Percentiles rank a stretch among this genome's conserved stretches.
phyloP scores from a whole-genome alignment of 768 basidiomycete species.

The Phanerodontia chrysosporium region DNA sequence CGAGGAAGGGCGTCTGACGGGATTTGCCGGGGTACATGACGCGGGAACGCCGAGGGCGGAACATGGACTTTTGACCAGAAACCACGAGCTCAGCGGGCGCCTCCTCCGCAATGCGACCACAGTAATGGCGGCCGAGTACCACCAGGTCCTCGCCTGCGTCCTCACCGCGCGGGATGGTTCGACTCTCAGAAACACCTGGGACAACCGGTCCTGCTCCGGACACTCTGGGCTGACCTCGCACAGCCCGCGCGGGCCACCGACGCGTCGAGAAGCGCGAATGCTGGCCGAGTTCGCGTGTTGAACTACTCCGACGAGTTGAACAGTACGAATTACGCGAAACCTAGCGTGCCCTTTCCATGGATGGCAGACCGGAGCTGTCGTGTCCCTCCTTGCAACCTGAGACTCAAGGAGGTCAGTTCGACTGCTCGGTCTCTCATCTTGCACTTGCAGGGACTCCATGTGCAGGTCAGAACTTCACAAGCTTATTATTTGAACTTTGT shows the following conservation, averaged over 20 bases:
- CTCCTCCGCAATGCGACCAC: background rate
- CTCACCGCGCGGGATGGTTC: background rate
- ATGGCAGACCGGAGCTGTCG: background rate
- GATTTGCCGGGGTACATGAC: background rate
- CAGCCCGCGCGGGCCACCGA: background rate
- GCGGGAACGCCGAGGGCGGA: background rate
- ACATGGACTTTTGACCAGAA: background rate
- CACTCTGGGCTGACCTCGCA: background rate
- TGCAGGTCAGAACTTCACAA: background rate
- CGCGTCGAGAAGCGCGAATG: background rate
- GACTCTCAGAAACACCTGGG: background rate
- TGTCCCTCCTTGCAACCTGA: background rate
- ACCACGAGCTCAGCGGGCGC: background rate
- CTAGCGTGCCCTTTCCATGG: background rate
- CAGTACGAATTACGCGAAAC: background rate
- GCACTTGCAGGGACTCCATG: background rate
- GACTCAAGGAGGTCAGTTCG: background rate
- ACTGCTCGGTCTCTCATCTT: background rate
- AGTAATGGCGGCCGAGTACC: slow-evolving; percentile 39
- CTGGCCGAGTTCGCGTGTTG: background rate
- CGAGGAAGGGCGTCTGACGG: background rate
- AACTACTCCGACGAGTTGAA: background rate
- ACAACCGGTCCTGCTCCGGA: background rate
- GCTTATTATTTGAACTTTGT: background rate
- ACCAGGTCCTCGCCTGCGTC: background rate